Evolutionary conservation across 1,284 basidiomycete genomes (phyloP).

Genomic region (Trametes pubescens): DNA sequence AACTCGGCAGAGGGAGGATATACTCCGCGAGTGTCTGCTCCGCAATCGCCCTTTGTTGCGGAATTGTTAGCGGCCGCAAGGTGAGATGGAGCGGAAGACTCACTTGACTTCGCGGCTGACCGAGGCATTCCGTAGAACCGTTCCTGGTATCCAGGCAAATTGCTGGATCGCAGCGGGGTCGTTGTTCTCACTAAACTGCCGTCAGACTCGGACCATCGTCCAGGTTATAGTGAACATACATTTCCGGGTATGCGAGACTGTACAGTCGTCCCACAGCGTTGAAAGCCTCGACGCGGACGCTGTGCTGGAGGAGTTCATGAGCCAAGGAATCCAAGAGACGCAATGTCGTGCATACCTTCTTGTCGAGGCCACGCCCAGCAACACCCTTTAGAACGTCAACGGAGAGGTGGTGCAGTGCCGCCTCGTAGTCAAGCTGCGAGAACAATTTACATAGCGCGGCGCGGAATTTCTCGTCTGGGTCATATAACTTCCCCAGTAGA

Average conservation of each 20-base stretch:
- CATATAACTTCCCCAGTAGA: slow-evolving; percentile 74
- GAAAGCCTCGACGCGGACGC: slow-evolving; percentile 87
- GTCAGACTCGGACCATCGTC: slow-evolving; percentile 14
- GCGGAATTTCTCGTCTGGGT: slow-evolving; percentile 93
- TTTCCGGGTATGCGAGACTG: slow-evolving; percentile 86
- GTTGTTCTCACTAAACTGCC: slow-evolving; percentile 72
- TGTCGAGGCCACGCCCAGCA: slow-evolving; percentile 83
- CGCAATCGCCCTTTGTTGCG: slow-evolving; percentile 56
- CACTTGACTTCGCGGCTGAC: slow-evolving; percentile 67
- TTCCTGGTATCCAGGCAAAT: slow-evolving; percentile 94
- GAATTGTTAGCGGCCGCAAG: slow-evolving; percentile 1
- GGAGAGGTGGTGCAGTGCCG: slow-evolving; percentile 84
- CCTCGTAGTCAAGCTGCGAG: slow-evolving; percentile 90
- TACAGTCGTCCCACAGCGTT: slow-evolving; percentile 84
- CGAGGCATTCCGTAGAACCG: slow-evolving; percentile 65
- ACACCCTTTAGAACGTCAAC: slow-evolving; percentile 69
- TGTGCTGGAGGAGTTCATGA: slow-evolving; percentile 50
- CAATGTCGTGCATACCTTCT: slow-evolving; percentile 66
- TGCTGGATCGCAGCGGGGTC: slow-evolving; percentile 79
- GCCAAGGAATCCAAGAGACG: neutral
- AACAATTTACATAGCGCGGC: slow-evolving; percentile 86
- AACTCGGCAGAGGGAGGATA: slow-evolving; percentile 81
- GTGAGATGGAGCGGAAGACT: slow-evolving; percentile 29
- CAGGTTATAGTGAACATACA: slow-evolving; percentile 60
- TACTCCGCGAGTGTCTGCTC: slow-evolving; percentile 76